Evolutionary conservation across 805 yeast species (phyloP).

Genomic region (Saturnispora zaruensis): DNA sequence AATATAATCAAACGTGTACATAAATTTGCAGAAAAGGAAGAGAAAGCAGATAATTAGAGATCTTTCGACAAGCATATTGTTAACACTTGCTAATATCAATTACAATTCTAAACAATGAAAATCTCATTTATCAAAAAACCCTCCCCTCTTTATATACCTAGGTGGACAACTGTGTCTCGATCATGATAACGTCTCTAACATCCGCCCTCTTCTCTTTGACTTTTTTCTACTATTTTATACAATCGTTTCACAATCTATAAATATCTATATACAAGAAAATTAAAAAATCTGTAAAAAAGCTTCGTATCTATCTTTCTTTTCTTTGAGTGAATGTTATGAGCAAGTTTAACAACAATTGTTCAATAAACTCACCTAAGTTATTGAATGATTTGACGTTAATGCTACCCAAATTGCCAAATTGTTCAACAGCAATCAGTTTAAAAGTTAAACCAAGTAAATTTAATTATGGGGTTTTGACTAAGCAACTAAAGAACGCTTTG

Average conservation of each 20-base stretch:
- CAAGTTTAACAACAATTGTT: background rate
- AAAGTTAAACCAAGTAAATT: background rate
- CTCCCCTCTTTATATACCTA: background rate
- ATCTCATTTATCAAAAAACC: background rate
- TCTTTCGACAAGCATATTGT: background rate
- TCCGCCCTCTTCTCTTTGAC: background rate
- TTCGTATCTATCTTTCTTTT: background rate
- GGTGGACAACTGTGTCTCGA: background rate
- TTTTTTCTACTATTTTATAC: background rate
- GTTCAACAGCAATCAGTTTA: background rate
- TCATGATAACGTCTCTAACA: background rate
- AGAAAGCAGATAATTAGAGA: background rate
- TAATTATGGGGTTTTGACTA: background rate
- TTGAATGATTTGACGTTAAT: background rate
- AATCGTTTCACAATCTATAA: background rate
- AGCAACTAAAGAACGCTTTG: background rate
- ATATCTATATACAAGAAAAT: background rate
- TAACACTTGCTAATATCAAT: background rate
- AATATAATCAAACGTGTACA: background rate
- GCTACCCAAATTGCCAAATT: background rate
- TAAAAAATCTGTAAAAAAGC: background rate
- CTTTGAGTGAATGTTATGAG: background rate
- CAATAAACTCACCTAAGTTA: background rate
- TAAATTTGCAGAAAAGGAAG: background rate
- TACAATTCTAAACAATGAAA: background rate